Base-by-base conservation (phyloP, 2,329 filamentous ascomycete genomes). In the Diplodia intermedia region DNA sequence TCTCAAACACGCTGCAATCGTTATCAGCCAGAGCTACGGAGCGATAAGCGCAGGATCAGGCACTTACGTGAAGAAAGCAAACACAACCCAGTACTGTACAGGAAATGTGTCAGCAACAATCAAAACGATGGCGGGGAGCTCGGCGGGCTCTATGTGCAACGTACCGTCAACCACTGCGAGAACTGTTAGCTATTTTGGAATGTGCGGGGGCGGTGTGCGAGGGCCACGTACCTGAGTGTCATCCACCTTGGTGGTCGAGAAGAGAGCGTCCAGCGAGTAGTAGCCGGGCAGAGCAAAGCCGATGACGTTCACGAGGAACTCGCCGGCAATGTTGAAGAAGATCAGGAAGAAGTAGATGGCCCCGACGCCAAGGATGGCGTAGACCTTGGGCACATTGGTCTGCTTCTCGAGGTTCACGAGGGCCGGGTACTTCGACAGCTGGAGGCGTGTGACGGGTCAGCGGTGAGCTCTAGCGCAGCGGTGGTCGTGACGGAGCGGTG, bases 271-370 rank as follows among this genome's bases (percentile, higher is more conserved):
- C 68, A 95, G 83, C 43, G 92, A 94, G 82, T 94, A 96, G 86
- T 95, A 95, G 69, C 89, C 90, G 31, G 92, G 92, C 71, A 96
- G 86, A 74, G 91, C 82, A 79, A 95, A 95, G 70, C 92, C 92
- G 73, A 92, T 91, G 73, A 93, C 82, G 84, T 96, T 96, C 82
- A 92, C 93, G 74, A 96, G 85, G 77, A 95, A 90, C 82, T 94
- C 91, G 75, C 92, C 92, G 71, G 90, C 92, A 72, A 95, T 91
- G 87, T 96, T 96, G 86, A 96, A 93, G 84, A 95, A 89, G 82
- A 95, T 92, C 74, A 95, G 88, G 85, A 94, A 93, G 84, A 95
- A 93, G 86, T 96, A 96, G 72, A 94, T 87, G 63, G 89, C 89
- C 69, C 82, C 90, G 69, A 92, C 78, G 75, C 92, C 92, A 74